These are phyloP conservation scores for Boletus tomentosulus DNA, from an alignment of 768 basidiomycete species.

Conservation along the genomic window DNA sequence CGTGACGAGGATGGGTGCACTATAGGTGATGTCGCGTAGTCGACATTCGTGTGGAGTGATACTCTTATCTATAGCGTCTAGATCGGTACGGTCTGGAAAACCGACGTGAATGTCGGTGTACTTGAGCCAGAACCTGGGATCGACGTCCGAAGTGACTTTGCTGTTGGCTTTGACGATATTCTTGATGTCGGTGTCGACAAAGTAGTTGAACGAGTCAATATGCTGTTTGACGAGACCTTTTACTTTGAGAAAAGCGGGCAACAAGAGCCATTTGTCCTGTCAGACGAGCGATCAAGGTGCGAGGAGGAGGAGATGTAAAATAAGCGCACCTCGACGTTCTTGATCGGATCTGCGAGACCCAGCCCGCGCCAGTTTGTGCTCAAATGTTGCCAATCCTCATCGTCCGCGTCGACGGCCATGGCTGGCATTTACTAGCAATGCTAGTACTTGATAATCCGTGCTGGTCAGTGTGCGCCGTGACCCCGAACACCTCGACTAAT, in stretches of 20 bases:
- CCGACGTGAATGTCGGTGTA: conserved; percentile 95
- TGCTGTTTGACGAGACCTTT: conserved; percentile 99
- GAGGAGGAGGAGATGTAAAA: neutral
- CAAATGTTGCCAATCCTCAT: conserved; percentile 56
- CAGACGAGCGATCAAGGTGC: neutral
- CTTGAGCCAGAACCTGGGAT: conserved; percentile 94
- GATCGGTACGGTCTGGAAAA: conserved; percentile 85
- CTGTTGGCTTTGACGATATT: conserved; percentile 93
- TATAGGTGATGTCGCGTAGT: conserved; percentile 91
- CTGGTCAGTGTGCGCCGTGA: neutral
- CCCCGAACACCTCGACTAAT: neutral
- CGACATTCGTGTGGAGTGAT: conserved; percentile 98
- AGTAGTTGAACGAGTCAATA: conserved; percentile 98
- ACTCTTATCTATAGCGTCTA: conserved; percentile 68
- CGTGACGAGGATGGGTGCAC: conserved; percentile 88
- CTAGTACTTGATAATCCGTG: neutral
- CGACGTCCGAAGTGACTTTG: conserved; percentile 94
- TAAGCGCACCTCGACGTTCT: conserved; percentile 77
- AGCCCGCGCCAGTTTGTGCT: conserved; percentile 70
- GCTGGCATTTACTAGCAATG: neutral
- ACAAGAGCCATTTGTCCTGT: conserved; percentile 97
- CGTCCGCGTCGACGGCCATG: conserved; percentile 21
- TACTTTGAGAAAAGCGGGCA: conserved; percentile 94
- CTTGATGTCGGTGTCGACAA: conserved; percentile 95
- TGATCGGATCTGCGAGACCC: conserved; percentile 84